Percentiles rank a stretch among this genome's conserved stretches.
These are phyloP conservation scores for Xylaria sp. DNA, from an alignment of 2,329 filamentous ascomycete species.

Conservation along the genomic window DNA sequence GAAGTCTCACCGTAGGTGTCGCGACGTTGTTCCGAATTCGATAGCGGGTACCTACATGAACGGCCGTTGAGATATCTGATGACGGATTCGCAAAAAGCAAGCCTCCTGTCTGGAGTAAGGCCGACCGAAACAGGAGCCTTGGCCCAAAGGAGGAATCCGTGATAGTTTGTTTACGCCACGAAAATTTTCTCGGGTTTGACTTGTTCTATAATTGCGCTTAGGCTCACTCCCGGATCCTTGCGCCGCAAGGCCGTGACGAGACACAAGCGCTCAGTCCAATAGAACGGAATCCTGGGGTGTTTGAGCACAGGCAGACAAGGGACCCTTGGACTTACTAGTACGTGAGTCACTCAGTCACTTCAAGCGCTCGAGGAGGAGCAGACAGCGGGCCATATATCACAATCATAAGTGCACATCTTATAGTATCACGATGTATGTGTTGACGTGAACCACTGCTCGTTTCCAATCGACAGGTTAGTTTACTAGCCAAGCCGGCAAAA, in stretches of 20 bases:
- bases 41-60: not conserved
- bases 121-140: constrained; percentile 11
- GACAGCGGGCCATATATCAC: not conserved
- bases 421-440: not conserved
- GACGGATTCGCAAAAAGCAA: not conserved
- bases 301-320: constrained; percentile 5
- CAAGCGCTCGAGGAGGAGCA: not conserved
- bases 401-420: not conserved
- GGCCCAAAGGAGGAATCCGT: constrained; percentile 17
- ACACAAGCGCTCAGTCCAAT: constrained; percentile 28
- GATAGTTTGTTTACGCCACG: constrained; percentile 23
- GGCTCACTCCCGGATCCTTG: constrained; percentile 26
- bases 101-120: not conserved
- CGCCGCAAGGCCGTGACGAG: constrained; percentile 20
- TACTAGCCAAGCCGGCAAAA: constrained; percentile 7
- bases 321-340: constrained; percentile 16
- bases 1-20: constrained; percentile 15
- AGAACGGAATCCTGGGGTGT: not conserved
- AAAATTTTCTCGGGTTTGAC: constrained; percentile 38
- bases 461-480: constrained; percentile 1
- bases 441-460: not conserved
- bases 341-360: constrained; percentile 25
- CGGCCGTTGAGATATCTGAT: not conserved
- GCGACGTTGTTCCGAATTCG: constrained; percentile 8
- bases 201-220: constrained; percentile 32